Conservation (phyloP, 805 yeast species). For the Yarrowia porcina region DNA sequence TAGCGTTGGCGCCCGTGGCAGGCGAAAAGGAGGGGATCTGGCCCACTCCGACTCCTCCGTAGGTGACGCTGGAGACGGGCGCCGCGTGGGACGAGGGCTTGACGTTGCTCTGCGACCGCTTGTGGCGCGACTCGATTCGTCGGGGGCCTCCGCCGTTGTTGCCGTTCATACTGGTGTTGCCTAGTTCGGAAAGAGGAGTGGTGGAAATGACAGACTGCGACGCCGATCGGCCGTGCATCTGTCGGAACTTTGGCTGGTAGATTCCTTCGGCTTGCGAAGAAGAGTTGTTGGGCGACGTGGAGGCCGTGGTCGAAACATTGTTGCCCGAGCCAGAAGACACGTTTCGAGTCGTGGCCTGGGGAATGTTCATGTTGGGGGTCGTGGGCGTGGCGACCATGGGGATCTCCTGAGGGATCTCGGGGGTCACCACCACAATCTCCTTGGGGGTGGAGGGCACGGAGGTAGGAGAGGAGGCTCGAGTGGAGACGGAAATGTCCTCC, state of each 20-base stretch:
- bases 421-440: not conserved
- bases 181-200: constrained; percentile 18
- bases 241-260: constrained; percentile 24
- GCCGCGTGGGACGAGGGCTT: not conserved
- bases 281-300: constrained; percentile 16
- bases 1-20: not conserved
- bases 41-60: constrained; percentile 18
- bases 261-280: constrained; percentile 1
- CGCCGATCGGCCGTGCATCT: constrained; percentile 15
- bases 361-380: constrained; percentile 19
- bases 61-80: not conserved
- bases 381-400: constrained; percentile 7
- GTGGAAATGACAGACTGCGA: constrained; percentile 24
- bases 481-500: not conserved
- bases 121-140: constrained; percentile 20
- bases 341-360: constrained; percentile 20
- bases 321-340: not conserved
- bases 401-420: constrained; percentile 14
- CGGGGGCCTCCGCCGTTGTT: constrained; percentile 23
- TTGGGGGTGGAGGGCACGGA: constrained; percentile 22
- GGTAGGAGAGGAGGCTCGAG: constrained; percentile 10
- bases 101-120: constrained; percentile 6
- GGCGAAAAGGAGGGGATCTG: constrained; percentile 21
- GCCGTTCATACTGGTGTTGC: constrained; percentile 20
- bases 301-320: not conserved